Evolutionary conservation across 2,329 filamentous ascomycete species (phyloP).

Genomic region (Clarireedia paspali): DNA sequence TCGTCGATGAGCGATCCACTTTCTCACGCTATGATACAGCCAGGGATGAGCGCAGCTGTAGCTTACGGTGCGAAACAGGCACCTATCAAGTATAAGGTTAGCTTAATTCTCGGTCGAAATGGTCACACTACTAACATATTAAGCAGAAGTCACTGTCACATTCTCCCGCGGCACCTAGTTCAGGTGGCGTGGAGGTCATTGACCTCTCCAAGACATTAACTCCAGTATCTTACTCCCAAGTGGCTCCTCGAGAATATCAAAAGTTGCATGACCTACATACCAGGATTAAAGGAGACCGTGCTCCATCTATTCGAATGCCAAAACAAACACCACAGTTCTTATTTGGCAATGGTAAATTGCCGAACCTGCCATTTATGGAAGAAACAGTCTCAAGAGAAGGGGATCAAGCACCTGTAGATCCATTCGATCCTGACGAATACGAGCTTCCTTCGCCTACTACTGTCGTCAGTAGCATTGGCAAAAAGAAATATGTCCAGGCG

Average conservation of each 20-base stretch:
- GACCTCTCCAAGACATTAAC: slow-evolving; percentile 20
- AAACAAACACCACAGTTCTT: slow-evolving; percentile 24
- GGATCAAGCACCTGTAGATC: neutral
- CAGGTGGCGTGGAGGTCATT: slow-evolving; percentile 22
- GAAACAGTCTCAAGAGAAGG: neutral
- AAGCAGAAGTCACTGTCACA: too few species aligned
- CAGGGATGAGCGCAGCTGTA: neutral
- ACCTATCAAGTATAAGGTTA: neutral
- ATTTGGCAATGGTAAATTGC: slow-evolving; percentile 19
- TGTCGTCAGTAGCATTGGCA: slow-evolving; percentile 18
- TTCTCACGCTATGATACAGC: neutral
- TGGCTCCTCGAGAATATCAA: slow-evolving; percentile 21
- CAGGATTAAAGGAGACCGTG: slow-evolving; percentile 20
- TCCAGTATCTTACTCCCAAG: slow-evolving; percentile 14
- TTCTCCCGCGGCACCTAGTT: neutral
- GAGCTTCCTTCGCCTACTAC: slow-evolving; percentile 33
- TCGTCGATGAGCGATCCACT: too few species aligned
- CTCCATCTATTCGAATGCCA: slow-evolving; percentile 14
- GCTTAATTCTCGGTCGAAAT: too few species aligned
- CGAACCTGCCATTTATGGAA: slow-evolving; percentile 19
- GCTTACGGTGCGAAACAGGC: neutral
- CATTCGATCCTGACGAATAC: slow-evolving; percentile 16
- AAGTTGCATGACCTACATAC: slow-evolving; percentile 28
- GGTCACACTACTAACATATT: too few species aligned
- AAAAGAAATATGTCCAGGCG: neutral